Evolutionary conservation across 2,329 filamentous ascomycete species (phyloP).

Genomic region (Sporothrix mexicana): DNA sequence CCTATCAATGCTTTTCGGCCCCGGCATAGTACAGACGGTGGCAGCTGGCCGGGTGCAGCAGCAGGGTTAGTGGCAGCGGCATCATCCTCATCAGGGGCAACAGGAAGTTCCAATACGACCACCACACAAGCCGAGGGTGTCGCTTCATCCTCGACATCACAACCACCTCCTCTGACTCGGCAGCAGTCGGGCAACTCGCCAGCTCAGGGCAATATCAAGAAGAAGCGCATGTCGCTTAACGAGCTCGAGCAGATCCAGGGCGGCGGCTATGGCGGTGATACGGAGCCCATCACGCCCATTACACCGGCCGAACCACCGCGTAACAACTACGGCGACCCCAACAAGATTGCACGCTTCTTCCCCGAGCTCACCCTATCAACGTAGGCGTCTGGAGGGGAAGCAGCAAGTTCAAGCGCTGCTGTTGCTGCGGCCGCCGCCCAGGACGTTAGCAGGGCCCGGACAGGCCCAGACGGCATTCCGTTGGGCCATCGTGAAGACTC

Average conservation of each 20-base stretch:
- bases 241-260: constrained; percentile 40
- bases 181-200: constrained; percentile 40
- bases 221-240: constrained; percentile 47
- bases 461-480: neutral
- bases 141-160: neutral
- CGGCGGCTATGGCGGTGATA: constrained; percentile 27
- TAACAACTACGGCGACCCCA: constrained; percentile 47
- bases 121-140: neutral
- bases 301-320: constrained; percentile 43
- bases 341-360: constrained; percentile 49
- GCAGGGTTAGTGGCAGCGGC: too few species aligned
- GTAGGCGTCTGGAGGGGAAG: constrained; percentile 22
- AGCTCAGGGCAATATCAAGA: constrained; percentile 49
- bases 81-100: constrained; percentile 23
- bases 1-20: constrained; percentile 37
- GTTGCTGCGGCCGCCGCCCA: neutral
- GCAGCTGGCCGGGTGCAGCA: constrained; percentile 26
- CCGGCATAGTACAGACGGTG: constrained; percentile 22
- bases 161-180: constrained; percentile 18
- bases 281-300: constrained; percentile 38
- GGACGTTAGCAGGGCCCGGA: neutral
- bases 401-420: too few species aligned
- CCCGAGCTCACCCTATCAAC: constrained; percentile 44
- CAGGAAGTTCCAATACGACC: neutral
- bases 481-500: too few species aligned